phyloP scores from a whole-genome alignment of 768 basidiomycete species.

The Trametes punicea region DNA sequence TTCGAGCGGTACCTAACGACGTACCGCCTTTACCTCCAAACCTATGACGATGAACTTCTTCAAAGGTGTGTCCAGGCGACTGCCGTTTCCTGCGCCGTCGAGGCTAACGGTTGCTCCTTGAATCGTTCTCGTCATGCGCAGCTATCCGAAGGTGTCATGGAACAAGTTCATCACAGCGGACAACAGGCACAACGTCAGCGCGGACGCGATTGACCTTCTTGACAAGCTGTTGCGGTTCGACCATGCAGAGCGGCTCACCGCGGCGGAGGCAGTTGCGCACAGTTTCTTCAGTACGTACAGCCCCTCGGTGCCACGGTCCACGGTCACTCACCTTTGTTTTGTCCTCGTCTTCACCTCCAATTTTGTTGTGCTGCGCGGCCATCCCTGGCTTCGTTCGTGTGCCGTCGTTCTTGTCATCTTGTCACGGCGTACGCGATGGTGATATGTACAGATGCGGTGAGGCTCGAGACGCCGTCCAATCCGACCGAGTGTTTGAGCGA shows the following conservation, averaged over 20 bases:
- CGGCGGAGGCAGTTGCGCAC: constrained; percentile 87
- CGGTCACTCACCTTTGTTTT: constrained; percentile 1
- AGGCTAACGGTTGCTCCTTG: neutral
- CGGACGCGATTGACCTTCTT: constrained; percentile 92
- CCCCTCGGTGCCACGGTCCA: neutral
- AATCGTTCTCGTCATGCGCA: constrained; percentile 28
- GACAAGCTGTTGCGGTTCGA: constrained; percentile 95
- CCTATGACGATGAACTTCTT: constrained; percentile 89
- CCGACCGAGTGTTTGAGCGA: constrained; percentile 32
- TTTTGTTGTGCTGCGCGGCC: neutral
- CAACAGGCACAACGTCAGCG: constrained; percentile 90
- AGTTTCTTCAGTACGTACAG: constrained; percentile 73
- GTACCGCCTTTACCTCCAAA: constrained; percentile 90
- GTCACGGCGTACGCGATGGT: neutral
- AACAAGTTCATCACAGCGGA: constrained; percentile 88
- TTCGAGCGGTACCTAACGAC: constrained; percentile 87
- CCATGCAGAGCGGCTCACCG: constrained; percentile 93
- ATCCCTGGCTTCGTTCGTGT: neutral
- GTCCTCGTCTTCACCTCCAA: neutral
- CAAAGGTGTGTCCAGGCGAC: constrained; percentile 52
- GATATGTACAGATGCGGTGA: constrained; percentile 26
- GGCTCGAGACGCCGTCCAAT: constrained; percentile 28
- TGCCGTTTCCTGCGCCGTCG: no score
- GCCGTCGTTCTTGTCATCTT: neutral
- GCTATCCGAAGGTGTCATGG: constrained; percentile 93